A percentile compares a stretch with the other conserved stretches of the same genome.
phyloP scores from a whole-genome alignment of 805 yeast genomes.

The Wickerhamiella lipophila region DNA sequence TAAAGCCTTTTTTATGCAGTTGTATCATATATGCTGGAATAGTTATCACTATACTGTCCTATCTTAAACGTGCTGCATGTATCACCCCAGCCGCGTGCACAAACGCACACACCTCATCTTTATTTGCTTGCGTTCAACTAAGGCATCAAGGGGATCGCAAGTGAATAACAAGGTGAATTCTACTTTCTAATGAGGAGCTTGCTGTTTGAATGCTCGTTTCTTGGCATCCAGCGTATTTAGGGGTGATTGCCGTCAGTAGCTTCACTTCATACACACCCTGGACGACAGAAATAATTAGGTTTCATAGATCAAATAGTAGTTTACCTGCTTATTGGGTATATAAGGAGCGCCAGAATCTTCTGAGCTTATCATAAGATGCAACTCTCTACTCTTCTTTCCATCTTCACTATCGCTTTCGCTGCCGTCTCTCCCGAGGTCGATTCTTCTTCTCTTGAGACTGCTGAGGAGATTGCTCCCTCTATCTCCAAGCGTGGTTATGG shows the following conservation, averaged over 20 bases:
- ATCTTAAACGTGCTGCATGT: not conserved
- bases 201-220: too few relatives aligned
- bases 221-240: too few relatives aligned
- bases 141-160: not conserved
- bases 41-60: not conserved
- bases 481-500: not conserved
- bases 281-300: not conserved
- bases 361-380: not conserved
- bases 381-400: not conserved
- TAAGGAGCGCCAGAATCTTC: not conserved
- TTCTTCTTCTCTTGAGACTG: not conserved
- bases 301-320: not conserved
- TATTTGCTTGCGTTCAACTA: not conserved
- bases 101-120: not conserved
- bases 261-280: not conserved
- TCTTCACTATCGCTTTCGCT: not conserved
- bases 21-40: not conserved
- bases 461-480: conserved; percentile 1
- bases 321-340: not conserved
- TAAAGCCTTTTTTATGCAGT: too few relatives aligned
- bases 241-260: not conserved
- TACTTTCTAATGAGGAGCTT: too few relatives aligned
- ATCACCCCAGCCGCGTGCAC: not conserved
- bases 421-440: not conserved
- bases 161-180: too few relatives aligned